Percentiles rank a stretch among this genome's conserved stretches.
phyloP scores from a whole-genome alignment of 441 rosid species.

The Euphorbia schlechtendalii region DNA sequence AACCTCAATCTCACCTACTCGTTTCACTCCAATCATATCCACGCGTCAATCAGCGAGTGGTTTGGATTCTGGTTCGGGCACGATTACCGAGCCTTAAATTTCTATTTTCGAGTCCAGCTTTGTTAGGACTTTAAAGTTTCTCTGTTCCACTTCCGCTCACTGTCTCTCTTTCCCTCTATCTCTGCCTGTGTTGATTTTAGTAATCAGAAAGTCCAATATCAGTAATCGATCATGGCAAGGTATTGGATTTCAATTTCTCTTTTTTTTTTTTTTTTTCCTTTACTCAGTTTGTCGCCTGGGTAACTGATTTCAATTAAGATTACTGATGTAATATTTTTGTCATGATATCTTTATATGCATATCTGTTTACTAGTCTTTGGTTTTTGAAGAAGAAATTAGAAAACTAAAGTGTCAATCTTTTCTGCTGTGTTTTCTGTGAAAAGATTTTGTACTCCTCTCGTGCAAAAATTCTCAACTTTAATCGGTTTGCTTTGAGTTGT shows the following conservation, averaged over 20 bases:
- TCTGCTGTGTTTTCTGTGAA: not conserved
- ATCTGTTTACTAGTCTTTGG: not conserved
- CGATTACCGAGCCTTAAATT: slow-evolving; percentile 28
- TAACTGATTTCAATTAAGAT: slow-evolving; percentile 5
- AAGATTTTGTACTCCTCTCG: not conserved
- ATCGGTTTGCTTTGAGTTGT: not conserved
- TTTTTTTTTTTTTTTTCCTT: not conserved
- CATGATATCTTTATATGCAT: too few relatives aligned
- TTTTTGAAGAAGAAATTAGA: not conserved
- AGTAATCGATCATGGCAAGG: slow-evolving; percentile 17
- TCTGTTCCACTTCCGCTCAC: not conserved
- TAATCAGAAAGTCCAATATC: not conserved
- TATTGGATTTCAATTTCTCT: slow-evolving; percentile 4
- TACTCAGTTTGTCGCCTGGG: slow-evolving; percentile 6
- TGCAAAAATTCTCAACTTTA: not conserved
- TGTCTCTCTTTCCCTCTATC: not conserved
- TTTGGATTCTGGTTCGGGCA: slow-evolving; percentile 24
- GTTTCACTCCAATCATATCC: not conserved
- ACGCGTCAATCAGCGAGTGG: slow-evolving; percentile 35
- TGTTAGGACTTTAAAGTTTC: not conserved
- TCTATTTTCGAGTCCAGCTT: slow-evolving; percentile 1
- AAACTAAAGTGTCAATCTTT: not conserved
- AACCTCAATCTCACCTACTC: slow-evolving; percentile 14
- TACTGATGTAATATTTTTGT: not conserved
- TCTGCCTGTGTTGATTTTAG: too few relatives aligned